Base-by-base conservation (phyloP, 2,329 filamentous ascomycete genomes). In the Apiospora hydei region DNA sequence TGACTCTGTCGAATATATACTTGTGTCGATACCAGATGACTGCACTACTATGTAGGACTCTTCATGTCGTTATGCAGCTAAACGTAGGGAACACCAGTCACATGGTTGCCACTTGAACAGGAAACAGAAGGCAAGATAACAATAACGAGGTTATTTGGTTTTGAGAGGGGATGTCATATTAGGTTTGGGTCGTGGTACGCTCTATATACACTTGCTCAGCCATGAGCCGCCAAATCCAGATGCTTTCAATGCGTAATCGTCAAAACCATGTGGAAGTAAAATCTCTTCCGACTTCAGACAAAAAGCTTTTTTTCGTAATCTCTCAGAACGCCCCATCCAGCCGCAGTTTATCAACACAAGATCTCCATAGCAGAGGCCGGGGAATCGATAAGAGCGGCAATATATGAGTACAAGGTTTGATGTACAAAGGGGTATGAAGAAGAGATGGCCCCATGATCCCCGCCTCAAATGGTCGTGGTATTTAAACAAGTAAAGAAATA, bases 151-250 rank as follows among this genome's bases (percentile, higher is more conserved):
- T 47, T 34, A 3, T 53, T 13, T 46, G 57, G 51, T 77, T 74
- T 79, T 86, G 88, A 89, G 88, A 84, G 87, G 87, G 85, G 88
- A 89, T 85, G 83, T 86, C 82, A 82, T 83, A 88, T 88, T 89
- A 87, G 51, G 80, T 80, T 83, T 82, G 81, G 79, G 83, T 81
- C 81, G 77, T 77, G 79, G 72, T 77, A 57, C 68, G 80, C 81
- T 81, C 81, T 83, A 85, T 82, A 84, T 83, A 83, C 82, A 82
- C 66, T 79, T 81, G 82, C 80, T 80, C 78, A 80, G 82, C 79
- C 81, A 78, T 78, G 78, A 80, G 81, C 82, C 80, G 80, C 81
- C 78, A 64, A 64, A 79, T 76, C 79, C 81, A 80, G 80, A 84
- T 82, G 82, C 81, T 80, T 75, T 80, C 81, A 80, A 77, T 75